Base-by-base conservation (phyloP, 2,329 filamentous ascomycete genomes). In the Cercospora nicotianae region DNA sequence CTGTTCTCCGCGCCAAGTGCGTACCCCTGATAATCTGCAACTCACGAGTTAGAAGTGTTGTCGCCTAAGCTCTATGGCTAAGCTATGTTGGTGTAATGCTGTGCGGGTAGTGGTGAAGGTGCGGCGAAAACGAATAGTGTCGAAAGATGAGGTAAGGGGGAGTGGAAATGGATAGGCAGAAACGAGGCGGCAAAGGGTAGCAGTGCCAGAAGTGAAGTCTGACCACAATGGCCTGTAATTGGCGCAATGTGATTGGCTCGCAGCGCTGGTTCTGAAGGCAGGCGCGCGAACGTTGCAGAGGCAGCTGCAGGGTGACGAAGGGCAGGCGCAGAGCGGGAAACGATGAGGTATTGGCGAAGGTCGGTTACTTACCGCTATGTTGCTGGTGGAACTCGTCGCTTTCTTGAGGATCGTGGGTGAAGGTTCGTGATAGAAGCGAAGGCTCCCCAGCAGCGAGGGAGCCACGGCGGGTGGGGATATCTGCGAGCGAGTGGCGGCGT, bases 401-500 rank as follows among this genome's bases (percentile, higher is more conserved):
- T 18, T 73, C 70, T 36, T 69, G 60, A 16, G 65, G 67, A 13
- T 72, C 67, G 53, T 71, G 62, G 5, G 69, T 69, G 63, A 66
- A 73, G 31, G 67, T 65, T 60, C 70, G 69, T 63, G 67, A 71
- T 13, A 73, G 66, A 58, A 71, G 62, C 39, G 69, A 70, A 12
- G 70, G 67, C 48, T 73, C 72, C 36, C 69, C 72, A 26, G 66
- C 75, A 18, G 72, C 76, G n/a, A 79, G 70, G 16, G 78, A 79
- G 12, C 77, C 77, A 20, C 78, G 75, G 16, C 78, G 73, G 9
- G 78, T 79, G 2, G 77, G 78, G 28, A 79, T 78, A 59, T 80
- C 81, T 13, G 83, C 92, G 76, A 95, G 92, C 1, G 92, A 94
- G 78, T 94, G 92, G 30, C 92, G 88, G 67, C 92, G 87, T 74